phyloP scores from a whole-genome alignment of 2,329 filamentous ascomycete species.

The Aspergillus caelatus region DNA sequence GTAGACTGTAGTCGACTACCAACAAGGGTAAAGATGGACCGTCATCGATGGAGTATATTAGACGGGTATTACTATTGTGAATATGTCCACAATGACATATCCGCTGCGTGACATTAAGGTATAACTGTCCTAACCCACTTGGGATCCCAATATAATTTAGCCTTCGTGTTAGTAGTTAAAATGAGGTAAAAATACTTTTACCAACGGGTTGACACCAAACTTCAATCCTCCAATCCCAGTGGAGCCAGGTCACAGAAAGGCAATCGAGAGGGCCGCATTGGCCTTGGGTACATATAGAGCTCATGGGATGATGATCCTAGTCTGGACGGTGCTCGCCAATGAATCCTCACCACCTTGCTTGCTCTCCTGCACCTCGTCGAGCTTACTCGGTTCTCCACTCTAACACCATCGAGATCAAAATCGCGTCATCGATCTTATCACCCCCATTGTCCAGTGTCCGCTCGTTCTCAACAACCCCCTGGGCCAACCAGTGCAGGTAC shows the following conservation, averaged over 20 bases:
- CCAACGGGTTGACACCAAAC: background rate
- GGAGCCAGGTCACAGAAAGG: background rate
- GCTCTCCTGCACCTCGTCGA: background rate
- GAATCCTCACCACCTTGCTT: background rate
- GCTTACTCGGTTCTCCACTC: slow-evolving; percentile 17
- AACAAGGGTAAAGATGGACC: background rate
- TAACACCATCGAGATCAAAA: slow-evolving; percentile 36
- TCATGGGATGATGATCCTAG: background rate
- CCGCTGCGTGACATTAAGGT: background rate
- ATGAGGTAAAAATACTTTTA: background rate
- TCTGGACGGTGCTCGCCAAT: background rate
- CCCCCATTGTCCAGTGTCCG: slow-evolving; percentile 1
- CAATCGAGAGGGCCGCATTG: background rate
- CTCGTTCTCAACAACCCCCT: background rate
- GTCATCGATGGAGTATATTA: background rate
- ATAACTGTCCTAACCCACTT: background rate
- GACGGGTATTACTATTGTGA: background rate
- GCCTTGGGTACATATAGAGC: background rate
- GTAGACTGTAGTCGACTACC: background rate
- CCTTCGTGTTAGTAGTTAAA: background rate
- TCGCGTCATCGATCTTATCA: slow-evolving; percentile 38
- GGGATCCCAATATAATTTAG: background rate
- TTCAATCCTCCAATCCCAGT: background rate
- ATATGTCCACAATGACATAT: background rate
- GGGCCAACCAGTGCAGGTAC: background rate